Base-by-base conservation (phyloP, 164 flowering plant genomes). In the Malania oleifera region DNA sequence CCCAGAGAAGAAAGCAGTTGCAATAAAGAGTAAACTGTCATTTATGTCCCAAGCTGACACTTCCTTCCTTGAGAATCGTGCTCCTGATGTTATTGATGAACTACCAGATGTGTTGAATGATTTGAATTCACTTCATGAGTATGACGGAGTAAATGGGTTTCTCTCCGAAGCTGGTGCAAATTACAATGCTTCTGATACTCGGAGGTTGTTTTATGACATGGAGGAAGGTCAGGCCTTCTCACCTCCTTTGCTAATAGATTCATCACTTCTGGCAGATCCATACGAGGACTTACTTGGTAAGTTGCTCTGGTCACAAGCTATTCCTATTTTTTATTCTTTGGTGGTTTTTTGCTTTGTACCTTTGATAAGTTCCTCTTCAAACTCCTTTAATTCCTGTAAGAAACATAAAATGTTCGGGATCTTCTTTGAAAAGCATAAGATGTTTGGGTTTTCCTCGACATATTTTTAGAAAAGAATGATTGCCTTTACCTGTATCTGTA, bases 271-370 rank as follows among this genome's bases (percentile, higher is more conserved):
- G 24, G 69, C 69, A 17, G 99, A 90, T 77, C 57, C 85, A 17
- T 95, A 86, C 47, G 99, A 95, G 66, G 99, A 95, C 67, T 71
- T 95, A 67, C 89, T 91, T 41, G 99, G 99, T 95, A 83, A 59
- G 96, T 67, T 69, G 17, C 1, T 3, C 12, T 43, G 22, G 18
- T 39, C 22, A 1, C 0, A 34, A 10, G 5, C 4, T 12, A 43
- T 43, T 34, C 22, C 46, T 43, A 22, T 43, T 7, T 17, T 43
- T 17, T 43, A 6, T 22, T 43, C 5, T 2, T 43, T 43, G 46
- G 7, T 43, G 5, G 46, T 24, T 31, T 0, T 41, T 25, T 41
- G 43, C 13, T 5, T 18, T 12, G 4, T 1, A 43, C n/a, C n/a
- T n/a, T n/a, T n/a, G n/a, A n/a, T n/a, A n/a, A n/a, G n/a, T n/a